Conservation (phyloP, 1,284 basidiomycete species). For the Pyrrhoderma noxium region DNA sequence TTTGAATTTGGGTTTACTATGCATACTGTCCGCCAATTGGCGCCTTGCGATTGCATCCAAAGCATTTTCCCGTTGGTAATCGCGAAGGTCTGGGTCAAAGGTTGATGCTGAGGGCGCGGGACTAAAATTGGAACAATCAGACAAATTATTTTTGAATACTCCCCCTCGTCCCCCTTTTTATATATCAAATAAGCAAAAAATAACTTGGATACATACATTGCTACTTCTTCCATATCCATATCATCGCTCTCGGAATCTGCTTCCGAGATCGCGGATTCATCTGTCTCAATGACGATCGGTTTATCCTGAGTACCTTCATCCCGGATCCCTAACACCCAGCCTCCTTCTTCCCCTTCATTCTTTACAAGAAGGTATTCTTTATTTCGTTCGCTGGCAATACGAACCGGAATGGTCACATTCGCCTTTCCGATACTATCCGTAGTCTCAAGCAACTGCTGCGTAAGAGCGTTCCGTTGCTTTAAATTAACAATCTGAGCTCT, state of each 20-base stretch:
- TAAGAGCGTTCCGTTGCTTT: constrained; percentile 84
- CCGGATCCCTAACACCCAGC: constrained; percentile 89
- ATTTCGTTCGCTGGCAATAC: constrained; percentile 92
- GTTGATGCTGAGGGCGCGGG: constrained; percentile 23
- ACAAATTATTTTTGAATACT: neutral
- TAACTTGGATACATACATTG: constrained; percentile 52
- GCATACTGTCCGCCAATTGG: constrained; percentile 34
- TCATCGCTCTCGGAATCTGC: constrained; percentile 32
- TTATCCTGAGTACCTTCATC: constrained; percentile 74
- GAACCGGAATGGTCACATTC: constrained; percentile 81
- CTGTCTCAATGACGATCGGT: constrained; percentile 79
- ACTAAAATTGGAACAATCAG: constrained; percentile 24
- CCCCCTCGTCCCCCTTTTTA: too few species aligned
- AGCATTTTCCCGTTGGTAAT: constrained; percentile 59
- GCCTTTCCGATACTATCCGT: constrained; percentile 91
- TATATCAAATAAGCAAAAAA: too few species aligned
- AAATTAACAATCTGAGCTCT: constrained; percentile 91
- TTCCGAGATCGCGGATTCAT: constrained; percentile 26
- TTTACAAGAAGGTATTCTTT: constrained; percentile 91
- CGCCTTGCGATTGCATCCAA: constrained; percentile 57
- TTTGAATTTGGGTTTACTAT: constrained; percentile 21
- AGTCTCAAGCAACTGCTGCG: constrained; percentile 91
- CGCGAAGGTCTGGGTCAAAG: constrained; percentile 60
- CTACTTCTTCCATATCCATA: constrained; percentile 71
- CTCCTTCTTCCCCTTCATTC: constrained; percentile 79